Evolutionary conservation across 768 basidiomycete genomes (phyloP).

Genomic region (Lyophyllum shimeji): DNA sequence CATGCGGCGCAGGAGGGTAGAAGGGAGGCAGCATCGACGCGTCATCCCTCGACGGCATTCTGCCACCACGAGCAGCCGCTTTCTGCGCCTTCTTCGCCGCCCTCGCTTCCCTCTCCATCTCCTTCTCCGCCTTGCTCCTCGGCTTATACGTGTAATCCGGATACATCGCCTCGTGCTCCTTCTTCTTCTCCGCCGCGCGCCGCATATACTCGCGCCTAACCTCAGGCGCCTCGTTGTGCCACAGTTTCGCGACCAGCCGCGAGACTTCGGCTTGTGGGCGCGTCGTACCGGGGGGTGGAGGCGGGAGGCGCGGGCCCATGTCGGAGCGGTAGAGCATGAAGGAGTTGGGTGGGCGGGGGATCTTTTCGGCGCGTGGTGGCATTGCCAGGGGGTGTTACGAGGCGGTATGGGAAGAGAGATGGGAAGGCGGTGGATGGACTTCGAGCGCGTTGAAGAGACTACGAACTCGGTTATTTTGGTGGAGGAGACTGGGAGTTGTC

Average conservation of each 20-base stretch:
- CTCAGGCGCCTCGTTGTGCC: slow-evolving; percentile 3
- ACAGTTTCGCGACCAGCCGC: slow-evolving; percentile 1
- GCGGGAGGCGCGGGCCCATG: not conserved
- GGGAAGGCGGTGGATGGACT: not conserved
- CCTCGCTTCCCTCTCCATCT: not conserved
- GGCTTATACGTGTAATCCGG: slow-evolving; percentile 9
- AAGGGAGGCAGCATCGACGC: not conserved
- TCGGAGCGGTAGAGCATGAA: slow-evolving; percentile 6
- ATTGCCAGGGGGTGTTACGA: not conserved
- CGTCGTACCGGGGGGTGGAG: not conserved
- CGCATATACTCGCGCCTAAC: slow-evolving; percentile 3
- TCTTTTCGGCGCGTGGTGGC: not conserved
- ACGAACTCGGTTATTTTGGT: not conserved
- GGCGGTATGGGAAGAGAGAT: not conserved
- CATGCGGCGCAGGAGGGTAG: too few relatives aligned
- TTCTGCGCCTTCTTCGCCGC: not conserved
- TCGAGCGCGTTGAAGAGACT: too few relatives aligned
- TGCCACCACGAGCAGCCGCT: not conserved
- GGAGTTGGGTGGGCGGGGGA: slow-evolving; percentile 3
- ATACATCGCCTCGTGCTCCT: slow-evolving; percentile 6
- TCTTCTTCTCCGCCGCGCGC: slow-evolving; percentile 1
- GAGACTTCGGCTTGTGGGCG: slow-evolving; percentile 6
- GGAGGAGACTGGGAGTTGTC: not conserved
- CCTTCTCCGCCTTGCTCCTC: not conserved
- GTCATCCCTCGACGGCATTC: too few relatives aligned